Evolutionary conservation across 352 stramenopile species (phyloP).

Genomic region (Pythium chondricola): DNA sequence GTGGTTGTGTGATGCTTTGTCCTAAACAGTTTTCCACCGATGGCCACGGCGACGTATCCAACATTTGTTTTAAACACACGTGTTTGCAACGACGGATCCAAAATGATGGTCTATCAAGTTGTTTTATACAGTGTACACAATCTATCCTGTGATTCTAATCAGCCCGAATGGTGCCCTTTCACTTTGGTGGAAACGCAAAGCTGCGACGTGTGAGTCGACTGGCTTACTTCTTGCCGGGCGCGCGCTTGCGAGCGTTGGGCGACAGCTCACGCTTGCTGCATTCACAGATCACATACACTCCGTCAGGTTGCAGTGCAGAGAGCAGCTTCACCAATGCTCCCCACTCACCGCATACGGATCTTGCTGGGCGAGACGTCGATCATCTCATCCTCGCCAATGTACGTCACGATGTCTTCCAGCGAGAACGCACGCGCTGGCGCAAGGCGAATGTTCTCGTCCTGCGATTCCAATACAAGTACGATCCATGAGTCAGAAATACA

Average conservation of each 20-base stretch:
- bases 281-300: not conserved
- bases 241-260: slow-evolving; percentile 53
- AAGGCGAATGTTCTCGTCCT: slow-evolving; percentile 94
- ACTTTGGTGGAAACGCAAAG: too few relatives aligned
- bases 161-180: too few relatives aligned
- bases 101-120: too few relatives aligned
- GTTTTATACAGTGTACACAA: slow-evolving; percentile 16
- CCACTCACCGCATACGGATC: slow-evolving; percentile 88
- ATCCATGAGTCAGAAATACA: too few relatives aligned
- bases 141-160: too few relatives aligned
- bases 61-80: not conserved
- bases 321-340: too few relatives aligned
- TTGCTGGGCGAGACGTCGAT: slow-evolving; percentile 95
- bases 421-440: slow-evolving; percentile 89
- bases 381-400: slow-evolving; percentile 97
- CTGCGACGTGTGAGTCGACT: too few relatives aligned
- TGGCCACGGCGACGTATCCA: not conserved
- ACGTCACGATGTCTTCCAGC: slow-evolving; percentile 97
- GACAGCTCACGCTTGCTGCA: slow-evolving; percentile 61
- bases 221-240: slow-evolving; percentile 43
- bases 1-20: not conserved
- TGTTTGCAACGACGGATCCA: not conserved
- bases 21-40: not conserved
- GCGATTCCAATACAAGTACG: not conserved
- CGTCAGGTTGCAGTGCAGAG: not conserved